Evolutionary conservation across 1,284 basidiomycete genomes (phyloP).

Genomic region (Vanrija sp.): DNA sequence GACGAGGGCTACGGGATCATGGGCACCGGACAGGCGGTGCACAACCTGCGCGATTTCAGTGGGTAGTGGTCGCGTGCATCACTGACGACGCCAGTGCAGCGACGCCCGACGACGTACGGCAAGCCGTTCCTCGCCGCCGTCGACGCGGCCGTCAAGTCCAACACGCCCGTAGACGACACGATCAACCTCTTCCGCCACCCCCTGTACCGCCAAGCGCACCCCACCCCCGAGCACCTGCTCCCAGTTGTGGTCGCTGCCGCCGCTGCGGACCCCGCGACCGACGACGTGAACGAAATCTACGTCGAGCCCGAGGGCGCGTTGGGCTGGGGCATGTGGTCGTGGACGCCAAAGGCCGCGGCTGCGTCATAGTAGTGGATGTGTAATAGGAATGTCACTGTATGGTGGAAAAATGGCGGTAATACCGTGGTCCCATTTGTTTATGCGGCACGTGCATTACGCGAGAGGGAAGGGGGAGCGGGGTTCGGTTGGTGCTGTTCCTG

Average conservation of each 20-base stretch:
- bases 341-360: slow-evolving; percentile 15
- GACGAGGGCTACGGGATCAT: slow-evolving; percentile 44
- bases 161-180: slow-evolving; percentile 14
- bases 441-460: too few species aligned
- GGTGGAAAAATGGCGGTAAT: too few species aligned
- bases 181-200: slow-evolving; percentile 33
- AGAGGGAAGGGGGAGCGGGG: too few species aligned
- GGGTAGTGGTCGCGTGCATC: slow-evolving; percentile 7
- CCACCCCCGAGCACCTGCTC: slow-evolving; percentile 45
- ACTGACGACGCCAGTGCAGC: background rate
- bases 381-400: background rate
- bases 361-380: background rate
- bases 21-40: slow-evolving; percentile 43
- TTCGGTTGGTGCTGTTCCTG: too few species aligned
- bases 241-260: slow-evolving; percentile 41
- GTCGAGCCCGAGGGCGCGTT: slow-evolving; percentile 29
- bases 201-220: slow-evolving; percentile 40
- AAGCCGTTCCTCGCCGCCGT: slow-evolving; percentile 30
- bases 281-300: slow-evolving; percentile 31
- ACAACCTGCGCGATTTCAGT: slow-evolving; percentile 46
- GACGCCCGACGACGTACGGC: slow-evolving; percentile 21
- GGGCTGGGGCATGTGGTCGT: slow-evolving; percentile 48
- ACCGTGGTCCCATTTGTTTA: too few species aligned
- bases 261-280: slow-evolving; percentile 21
- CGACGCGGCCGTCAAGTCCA: slow-evolving; percentile 17